Percentiles rank a stretch among this genome's conserved stretches.
These are phyloP conservation scores for Elasticomyces elasticus DNA, from an alignment of 495 filamentous ascomycete genomes.

Conservation along the genomic window DNA sequence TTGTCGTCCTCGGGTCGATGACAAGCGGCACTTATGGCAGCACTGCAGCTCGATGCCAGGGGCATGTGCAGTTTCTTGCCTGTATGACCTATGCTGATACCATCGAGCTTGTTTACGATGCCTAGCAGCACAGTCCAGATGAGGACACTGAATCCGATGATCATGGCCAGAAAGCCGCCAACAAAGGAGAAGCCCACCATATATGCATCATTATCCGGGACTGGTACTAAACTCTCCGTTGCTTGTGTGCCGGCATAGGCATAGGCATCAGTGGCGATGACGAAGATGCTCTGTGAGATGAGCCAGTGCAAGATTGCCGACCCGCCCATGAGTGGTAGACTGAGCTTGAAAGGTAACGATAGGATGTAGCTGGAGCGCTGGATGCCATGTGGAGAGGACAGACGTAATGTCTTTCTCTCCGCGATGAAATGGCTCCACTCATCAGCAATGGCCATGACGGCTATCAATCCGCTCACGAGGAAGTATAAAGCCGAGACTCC, in stretches of 20 bases:
- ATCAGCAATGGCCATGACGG: conserved; percentile 33
- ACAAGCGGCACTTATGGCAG: conserved; percentile 15
- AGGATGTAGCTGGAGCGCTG: conserved; percentile 18
- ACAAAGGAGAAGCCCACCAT: neutral
- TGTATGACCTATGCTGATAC: neutral
- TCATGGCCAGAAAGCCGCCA: neutral
- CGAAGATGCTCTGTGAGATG: conserved; percentile 19
- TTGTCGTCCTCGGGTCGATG: conserved; percentile 10
- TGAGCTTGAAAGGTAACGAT: conserved; percentile 11
- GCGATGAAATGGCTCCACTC: conserved; percentile 22
- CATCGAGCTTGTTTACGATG: neutral
- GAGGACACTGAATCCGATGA: neutral
- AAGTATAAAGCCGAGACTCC: conserved; percentile 38
- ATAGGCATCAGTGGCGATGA: neutral
- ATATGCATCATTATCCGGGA: neutral
- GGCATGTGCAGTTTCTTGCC: conserved; percentile 4
- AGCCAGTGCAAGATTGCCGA: conserved; percentile 17
- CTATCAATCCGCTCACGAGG: conserved; percentile 34
- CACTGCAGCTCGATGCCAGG: conserved; percentile 8
- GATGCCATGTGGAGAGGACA: conserved; percentile 1
- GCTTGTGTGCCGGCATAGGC: neutral
- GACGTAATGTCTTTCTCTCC: conserved; percentile 9
- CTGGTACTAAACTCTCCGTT: neutral
- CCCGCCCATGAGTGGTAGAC: conserved; percentile 5
- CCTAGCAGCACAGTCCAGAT: neutral